These are phyloP conservation scores for Heritiera fomes DNA, from an alignment of 345 rosid species.

Conservation along the genomic window DNA sequence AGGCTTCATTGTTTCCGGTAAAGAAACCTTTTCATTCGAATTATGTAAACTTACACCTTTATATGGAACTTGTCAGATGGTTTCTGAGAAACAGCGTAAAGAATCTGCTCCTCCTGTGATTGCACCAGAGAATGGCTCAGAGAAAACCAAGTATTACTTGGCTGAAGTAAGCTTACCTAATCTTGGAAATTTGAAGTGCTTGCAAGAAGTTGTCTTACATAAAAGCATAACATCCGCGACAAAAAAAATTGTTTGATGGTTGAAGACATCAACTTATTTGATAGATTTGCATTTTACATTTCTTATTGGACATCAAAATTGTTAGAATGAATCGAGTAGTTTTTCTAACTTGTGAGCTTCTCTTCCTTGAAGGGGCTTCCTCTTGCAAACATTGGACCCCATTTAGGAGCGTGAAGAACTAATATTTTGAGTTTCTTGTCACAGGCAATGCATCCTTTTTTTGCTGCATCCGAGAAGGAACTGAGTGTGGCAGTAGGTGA, in stretches of 20 bases:
- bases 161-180: conserved; percentile 71
- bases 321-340: conserved; percentile 8
- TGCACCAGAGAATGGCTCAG: conserved; percentile 58
- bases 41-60: conserved; percentile 19
- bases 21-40: conserved; percentile 2
- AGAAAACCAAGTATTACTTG: conserved; percentile 71
- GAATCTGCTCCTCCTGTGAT: conserved; percentile 92
- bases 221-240: not conserved
- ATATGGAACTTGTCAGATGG: conserved; percentile 57
- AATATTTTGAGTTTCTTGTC: conserved; percentile 21
- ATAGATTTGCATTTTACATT: not conserved
- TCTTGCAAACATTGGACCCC: not conserved
- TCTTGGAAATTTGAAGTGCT: not conserved
- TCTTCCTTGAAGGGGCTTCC: not conserved
- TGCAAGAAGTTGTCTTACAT: not conserved
- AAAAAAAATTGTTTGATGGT: not conserved
- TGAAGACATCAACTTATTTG: not conserved
- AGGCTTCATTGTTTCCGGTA: not conserved
- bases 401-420: conserved; percentile 9
- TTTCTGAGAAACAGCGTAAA: conserved; percentile 87
- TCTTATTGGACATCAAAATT: not conserved
- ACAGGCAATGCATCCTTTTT: conserved; percentile 73
- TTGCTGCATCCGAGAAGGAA: conserved; percentile 88
- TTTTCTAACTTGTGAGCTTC: not conserved
- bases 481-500: conserved; percentile 81